These are phyloP conservation scores for Beauveria bassiana DNA, from an alignment of 2,329 filamentous ascomycete genomes.

Conservation along the genomic window DNA sequence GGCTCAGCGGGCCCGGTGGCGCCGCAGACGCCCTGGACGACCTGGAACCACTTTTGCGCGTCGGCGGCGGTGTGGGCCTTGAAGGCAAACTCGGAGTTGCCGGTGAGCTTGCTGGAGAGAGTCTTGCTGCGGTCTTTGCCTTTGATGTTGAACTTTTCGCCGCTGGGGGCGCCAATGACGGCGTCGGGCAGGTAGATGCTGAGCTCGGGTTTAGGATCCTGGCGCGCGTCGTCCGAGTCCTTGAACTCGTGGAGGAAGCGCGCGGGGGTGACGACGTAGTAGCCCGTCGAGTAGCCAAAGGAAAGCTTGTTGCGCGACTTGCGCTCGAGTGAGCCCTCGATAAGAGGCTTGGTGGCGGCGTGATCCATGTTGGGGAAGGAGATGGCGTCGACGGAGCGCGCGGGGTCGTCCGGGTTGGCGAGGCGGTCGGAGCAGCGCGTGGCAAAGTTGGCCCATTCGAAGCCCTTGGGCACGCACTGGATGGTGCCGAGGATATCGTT, in stretches of 20 bases:
- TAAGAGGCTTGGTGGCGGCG: conserved; percentile 66
- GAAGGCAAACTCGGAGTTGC: conserved; percentile 74
- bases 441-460: conserved; percentile 86
- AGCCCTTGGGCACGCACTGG: conserved; percentile 72
- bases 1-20: conserved; percentile 32
- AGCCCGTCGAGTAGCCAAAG: conserved; percentile 68
- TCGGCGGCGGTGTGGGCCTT: conserved; percentile 77
- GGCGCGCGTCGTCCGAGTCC: conserved; percentile 65
- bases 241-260: conserved; percentile 96
- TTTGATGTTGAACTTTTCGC: conserved; percentile 87
- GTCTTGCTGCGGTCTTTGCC: conserved; percentile 85
- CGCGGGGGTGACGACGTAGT: conserved; percentile 84
- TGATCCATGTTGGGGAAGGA: conserved; percentile 87
- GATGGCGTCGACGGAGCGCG: conserved; percentile 66
- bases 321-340: conserved; percentile 82
- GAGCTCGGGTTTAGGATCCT: conserved; percentile 75
- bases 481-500: conserved; percentile 71
- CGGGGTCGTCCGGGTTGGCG: conserved; percentile 67
- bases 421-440: conserved; percentile 63
- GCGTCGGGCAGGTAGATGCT: conserved; percentile 92
- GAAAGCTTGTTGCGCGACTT: conserved; percentile 81
- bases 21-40: conserved; percentile 57
- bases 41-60: conserved; percentile 76
- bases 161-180: conserved; percentile 60
- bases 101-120: conserved; percentile 71